phyloP scores from a whole-genome alignment of 441 rosid genomes.

The Syzygium malaccense region DNA sequence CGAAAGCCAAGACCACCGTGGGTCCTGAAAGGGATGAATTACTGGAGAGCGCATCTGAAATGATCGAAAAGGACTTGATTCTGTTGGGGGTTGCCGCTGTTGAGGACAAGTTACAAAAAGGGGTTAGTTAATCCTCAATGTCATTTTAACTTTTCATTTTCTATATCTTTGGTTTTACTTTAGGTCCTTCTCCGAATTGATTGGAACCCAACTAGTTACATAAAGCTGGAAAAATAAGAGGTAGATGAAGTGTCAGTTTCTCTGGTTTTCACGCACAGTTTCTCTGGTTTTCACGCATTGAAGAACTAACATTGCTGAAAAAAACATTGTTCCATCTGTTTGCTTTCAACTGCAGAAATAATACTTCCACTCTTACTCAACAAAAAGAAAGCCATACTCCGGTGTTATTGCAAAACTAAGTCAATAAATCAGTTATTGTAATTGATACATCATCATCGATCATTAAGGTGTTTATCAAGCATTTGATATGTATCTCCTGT shows the following conservation, averaged over 20 bases:
- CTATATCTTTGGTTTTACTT: background rate
- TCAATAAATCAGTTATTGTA: background rate
- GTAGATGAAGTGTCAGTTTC: background rate
- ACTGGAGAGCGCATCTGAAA: conserved; percentile 56
- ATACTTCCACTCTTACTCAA: background rate
- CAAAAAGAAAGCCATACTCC: background rate
- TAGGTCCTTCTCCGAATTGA: background rate
- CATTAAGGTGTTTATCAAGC: background rate
- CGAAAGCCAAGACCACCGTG: conserved; percentile 48
- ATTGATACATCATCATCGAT: background rate
- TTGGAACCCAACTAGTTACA: background rate
- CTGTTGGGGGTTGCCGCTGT: conserved; percentile 68
- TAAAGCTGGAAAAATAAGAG: background rate
- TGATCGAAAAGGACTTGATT: conserved; percentile 60
- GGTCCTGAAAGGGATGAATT: conserved; percentile 62
- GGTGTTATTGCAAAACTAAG: background rate
- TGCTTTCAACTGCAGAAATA: background rate
- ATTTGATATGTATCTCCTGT: background rate
- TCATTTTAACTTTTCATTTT: background rate
- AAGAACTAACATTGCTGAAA: background rate
- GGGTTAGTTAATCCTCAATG: conserved; percentile 33
- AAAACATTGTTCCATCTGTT: background rate
- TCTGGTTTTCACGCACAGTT: background rate
- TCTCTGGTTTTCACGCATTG: background rate
- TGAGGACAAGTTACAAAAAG: conserved; percentile 79